Evolutionary conservation across 306 rosid species (phyloP).

Genomic region (Castanea sativa): DNA sequence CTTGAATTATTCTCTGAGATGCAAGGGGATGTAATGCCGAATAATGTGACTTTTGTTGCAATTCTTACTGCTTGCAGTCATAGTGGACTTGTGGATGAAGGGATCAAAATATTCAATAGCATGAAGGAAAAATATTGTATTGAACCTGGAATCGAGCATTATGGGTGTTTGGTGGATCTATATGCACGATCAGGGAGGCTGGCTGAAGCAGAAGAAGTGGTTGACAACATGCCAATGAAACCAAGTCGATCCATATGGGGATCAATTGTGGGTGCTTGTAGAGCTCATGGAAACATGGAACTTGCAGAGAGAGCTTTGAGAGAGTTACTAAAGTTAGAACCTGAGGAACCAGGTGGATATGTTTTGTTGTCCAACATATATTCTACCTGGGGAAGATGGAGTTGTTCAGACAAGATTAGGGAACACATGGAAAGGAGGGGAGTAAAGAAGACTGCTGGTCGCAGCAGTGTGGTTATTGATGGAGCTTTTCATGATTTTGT

Average conservation of each 20-base stretch:
- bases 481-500: constrained; percentile 41
- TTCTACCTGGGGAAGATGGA: constrained; percentile 51
- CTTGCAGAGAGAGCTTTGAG: constrained; percentile 47
- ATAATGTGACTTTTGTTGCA: constrained; percentile 45
- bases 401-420: constrained; percentile 38
- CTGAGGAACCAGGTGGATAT: constrained; percentile 50
- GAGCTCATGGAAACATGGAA: constrained; percentile 37
- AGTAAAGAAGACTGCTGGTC: constrained; percentile 54
- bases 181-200: constrained; percentile 43
- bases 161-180: constrained; percentile 59
- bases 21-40: constrained; percentile 39
- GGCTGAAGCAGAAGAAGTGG: constrained; percentile 37
- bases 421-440: constrained; percentile 47
- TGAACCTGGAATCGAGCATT: constrained; percentile 50
- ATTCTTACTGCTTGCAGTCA: constrained; percentile 57
- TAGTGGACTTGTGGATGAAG: constrained; percentile 52
- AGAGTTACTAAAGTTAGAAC: constrained; percentile 46
- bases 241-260: constrained; percentile 53
- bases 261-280: constrained; percentile 53
- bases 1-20: constrained; percentile 42
- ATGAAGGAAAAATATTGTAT: constrained; percentile 37
- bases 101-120: constrained; percentile 32
- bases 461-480: constrained; percentile 40
- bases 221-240: constrained; percentile 47
- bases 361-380: constrained; percentile 48